Evolutionary conservation across 768 basidiomycete genomes (phyloP).

Genomic region (Trametes meyenii): DNA sequence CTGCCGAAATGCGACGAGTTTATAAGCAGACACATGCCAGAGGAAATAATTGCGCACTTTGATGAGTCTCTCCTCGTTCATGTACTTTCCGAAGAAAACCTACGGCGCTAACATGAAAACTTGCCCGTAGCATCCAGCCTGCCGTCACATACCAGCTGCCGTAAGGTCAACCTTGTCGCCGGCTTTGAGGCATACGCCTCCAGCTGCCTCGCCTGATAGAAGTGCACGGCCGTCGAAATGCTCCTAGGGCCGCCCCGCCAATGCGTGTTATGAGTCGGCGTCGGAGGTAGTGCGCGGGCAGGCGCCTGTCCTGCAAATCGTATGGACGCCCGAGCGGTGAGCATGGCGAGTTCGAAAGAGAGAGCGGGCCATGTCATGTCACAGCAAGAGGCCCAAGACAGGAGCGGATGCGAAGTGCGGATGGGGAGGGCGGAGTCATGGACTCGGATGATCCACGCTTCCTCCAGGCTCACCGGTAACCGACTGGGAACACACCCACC

Average conservation of each 20-base stretch:
- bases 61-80: slow-evolving; percentile 77
- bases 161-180: slow-evolving; percentile 70
- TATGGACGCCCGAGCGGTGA: slow-evolving; percentile 2
- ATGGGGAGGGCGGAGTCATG: slow-evolving; percentile 15
- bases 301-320: not conserved
- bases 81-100: slow-evolving; percentile 87
- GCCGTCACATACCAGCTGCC: slow-evolving; percentile 65
- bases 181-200: slow-evolving; percentile 79
- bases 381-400: not conserved
- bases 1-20: slow-evolving; percentile 39
- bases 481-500: not conserved
- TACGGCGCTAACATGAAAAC: slow-evolving; percentile 34
- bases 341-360: slow-evolving; percentile 2
- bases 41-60: slow-evolving; percentile 48
- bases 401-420: not conserved
- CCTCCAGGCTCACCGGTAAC: not conserved
- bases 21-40: not conserved
- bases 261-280: not conserved
- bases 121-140: not conserved
- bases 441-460: slow-evolving; percentile 15
- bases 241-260: not conserved
- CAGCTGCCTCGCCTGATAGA: slow-evolving; percentile 83
- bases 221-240: slow-evolving; percentile 39
- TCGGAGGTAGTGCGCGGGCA: not conserved
- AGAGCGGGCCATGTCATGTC: slow-evolving; percentile 18